Conservation (phyloP, 1,139 yeast species). For the Ogataea hybrid region DNA sequence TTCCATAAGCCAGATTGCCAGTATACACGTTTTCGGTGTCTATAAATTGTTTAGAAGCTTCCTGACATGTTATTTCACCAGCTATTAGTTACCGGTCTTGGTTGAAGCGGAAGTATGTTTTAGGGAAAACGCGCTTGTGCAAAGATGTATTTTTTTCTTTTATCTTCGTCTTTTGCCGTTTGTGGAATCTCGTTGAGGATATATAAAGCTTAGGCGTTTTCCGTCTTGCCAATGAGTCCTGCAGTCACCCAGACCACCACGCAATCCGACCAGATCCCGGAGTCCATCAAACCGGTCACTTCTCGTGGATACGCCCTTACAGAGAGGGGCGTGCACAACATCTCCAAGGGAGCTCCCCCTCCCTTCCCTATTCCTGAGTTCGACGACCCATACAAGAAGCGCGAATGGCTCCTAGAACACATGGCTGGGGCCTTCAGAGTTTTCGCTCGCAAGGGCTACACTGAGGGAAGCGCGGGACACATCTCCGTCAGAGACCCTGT, state of each 20-base stretch:
- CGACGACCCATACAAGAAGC: conserved; percentile 46
- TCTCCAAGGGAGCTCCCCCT: conserved; percentile 46
- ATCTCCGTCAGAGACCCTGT: conserved; percentile 79
- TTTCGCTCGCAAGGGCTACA: conserved; percentile 68
- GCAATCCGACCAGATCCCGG: conserved; percentile 15
- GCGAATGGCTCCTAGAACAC: conserved; percentile 67
- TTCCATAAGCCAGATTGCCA: conserved; percentile 21
- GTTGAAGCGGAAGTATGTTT: neutral
- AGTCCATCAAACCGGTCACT: conserved; percentile 25
- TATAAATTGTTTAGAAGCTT: neutral
- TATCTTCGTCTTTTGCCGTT: conserved; percentile 8
- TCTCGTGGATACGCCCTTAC: conserved; percentile 38
- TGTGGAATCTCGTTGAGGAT: conserved; percentile 3
- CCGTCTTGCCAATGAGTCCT: conserved; percentile 9
- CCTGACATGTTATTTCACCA: neutral
- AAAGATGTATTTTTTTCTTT: conserved; percentile 1
- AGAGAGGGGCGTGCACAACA: conserved; percentile 46
- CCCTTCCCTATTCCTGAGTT: conserved; percentile 55
- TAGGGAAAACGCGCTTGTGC: conserved; percentile 1
- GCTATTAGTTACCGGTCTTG: neutral
- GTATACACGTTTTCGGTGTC: neutral
- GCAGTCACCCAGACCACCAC: conserved; percentile 11
- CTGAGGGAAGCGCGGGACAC: conserved; percentile 83
- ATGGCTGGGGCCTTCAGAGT: conserved; percentile 83
- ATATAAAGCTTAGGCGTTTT: neutral